A percentile compares a stretch with the other conserved stretches of the same genome.
phyloP scores from a whole-genome alignment of 352 stramenopile species.

The Phytopythium mirpurense region DNA sequence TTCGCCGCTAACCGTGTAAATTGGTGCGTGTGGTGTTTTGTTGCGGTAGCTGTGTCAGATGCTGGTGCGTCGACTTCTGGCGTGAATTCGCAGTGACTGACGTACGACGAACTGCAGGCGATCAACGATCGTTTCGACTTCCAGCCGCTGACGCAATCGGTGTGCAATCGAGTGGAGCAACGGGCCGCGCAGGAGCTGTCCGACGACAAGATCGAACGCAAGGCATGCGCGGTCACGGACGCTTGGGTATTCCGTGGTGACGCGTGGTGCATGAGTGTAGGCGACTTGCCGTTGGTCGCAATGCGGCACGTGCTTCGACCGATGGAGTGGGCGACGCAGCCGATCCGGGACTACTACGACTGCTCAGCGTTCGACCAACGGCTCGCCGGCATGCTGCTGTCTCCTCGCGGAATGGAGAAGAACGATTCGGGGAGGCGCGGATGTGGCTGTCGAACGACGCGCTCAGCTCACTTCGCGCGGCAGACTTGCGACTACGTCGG shows the following conservation, averaged over 20 bases:
- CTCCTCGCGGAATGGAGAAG: conserved; percentile 4
- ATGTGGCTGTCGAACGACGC: conserved; percentile 8
- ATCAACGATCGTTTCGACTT: not conserved
- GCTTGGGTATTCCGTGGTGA: too few relatives aligned
- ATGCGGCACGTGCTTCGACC: conserved; percentile 2
- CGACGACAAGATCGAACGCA: too few relatives aligned
- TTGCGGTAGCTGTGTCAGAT: too few relatives aligned
- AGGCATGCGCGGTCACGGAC: too few relatives aligned
- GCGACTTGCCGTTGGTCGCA: conserved; percentile 4
- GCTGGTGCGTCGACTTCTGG: too few relatives aligned
- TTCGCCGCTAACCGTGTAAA: too few relatives aligned
- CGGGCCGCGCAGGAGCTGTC: too few relatives aligned
- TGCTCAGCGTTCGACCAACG: conserved; percentile 11
- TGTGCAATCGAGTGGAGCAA: too few relatives aligned
- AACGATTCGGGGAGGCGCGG: not conserved
- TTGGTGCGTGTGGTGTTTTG: too few relatives aligned
- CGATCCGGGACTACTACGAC: conserved; percentile 13
- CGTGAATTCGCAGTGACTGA: not conserved
- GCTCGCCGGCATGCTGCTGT: conserved; percentile 9
- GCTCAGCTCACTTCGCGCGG: conserved; percentile 3
- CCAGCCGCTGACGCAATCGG: not conserved
- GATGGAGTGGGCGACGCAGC: conserved; percentile 1
- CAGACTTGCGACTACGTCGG: not conserved
- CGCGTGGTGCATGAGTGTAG: not conserved
- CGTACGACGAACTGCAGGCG: not conserved